phyloP scores from a whole-genome alignment of 768 basidiomycete genomes.

The Mycena metata region DNA sequence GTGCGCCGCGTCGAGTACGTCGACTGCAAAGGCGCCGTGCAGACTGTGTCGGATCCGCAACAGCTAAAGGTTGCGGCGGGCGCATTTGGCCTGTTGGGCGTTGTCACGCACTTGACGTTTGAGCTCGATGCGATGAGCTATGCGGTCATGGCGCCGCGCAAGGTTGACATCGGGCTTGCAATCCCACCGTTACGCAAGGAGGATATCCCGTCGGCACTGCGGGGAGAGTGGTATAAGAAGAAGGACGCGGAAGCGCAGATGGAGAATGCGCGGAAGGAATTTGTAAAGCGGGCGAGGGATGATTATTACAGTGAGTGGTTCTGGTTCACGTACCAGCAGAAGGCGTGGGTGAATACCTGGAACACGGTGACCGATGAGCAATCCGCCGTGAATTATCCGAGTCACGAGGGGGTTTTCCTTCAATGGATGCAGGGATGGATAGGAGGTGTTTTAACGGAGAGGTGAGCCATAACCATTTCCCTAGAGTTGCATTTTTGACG shows the following conservation, averaged over 20 bases:
- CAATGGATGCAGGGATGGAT: slow-evolving; percentile 25
- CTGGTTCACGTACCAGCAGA: slow-evolving; percentile 46
- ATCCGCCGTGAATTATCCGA: slow-evolving; percentile 13
- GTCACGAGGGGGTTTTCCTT: slow-evolving; percentile 30
- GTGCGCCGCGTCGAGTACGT: slow-evolving; percentile 45
- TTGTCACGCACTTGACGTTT: slow-evolving; percentile 44
- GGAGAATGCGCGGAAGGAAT: slow-evolving; percentile 40
- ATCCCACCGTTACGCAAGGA: slow-evolving; percentile 45
- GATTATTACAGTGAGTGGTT: slow-evolving; percentile 48
- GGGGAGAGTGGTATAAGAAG: slow-evolving; percentile 32
- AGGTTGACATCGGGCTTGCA: slow-evolving; percentile 39
- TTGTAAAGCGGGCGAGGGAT: slow-evolving; percentile 39
- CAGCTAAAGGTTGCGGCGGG: slow-evolving; percentile 46
- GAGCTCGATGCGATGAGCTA: slow-evolving; percentile 44
- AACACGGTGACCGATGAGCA: slow-evolving; percentile 21
- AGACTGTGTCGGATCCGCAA: slow-evolving; percentile 36
- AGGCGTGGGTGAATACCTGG: slow-evolving; percentile 47
- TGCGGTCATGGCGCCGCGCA: slow-evolving; percentile 42
- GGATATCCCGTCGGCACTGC: slow-evolving; percentile 37
- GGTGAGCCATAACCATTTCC: slow-evolving; percentile 1
- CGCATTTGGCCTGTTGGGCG: slow-evolving; percentile 45
- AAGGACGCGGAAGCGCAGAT: slow-evolving; percentile 34
- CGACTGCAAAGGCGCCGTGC: slow-evolving; percentile 41
- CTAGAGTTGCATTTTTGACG: background rate
- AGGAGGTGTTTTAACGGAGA: slow-evolving; percentile 20